Evolutionary conservation across 139 green algal species (phyloP).

Genomic region (Tetraselmis chui): DNA sequence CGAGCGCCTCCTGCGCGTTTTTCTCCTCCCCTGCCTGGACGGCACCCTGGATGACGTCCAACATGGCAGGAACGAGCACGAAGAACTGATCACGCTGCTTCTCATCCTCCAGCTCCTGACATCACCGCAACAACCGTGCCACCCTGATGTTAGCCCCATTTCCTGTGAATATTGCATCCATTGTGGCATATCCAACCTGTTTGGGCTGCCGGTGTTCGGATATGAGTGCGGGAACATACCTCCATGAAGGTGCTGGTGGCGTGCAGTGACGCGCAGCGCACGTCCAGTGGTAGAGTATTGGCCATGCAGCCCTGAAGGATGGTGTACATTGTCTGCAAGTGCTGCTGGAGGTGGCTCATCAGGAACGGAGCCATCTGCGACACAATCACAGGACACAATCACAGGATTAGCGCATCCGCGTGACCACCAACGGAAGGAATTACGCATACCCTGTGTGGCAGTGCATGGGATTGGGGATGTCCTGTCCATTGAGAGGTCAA

Average conservation of each 20-base stretch:
- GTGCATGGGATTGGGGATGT: too few species aligned
- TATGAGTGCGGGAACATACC: too few species aligned
- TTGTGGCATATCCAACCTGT: too few species aligned
- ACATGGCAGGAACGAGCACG: conserved; percentile 70
- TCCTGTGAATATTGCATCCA: too few species aligned
- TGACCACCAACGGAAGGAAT: too few species aligned
- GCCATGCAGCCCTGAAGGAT: conserved; percentile 27
- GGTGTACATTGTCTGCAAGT: conserved; percentile 36
- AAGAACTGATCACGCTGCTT: conserved; percentile 66
- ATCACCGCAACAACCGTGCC: too few species aligned
- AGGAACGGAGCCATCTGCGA: conserved; percentile 57
- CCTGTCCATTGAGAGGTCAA: too few species aligned
- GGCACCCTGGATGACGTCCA: conserved; percentile 51
- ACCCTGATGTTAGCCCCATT: too few species aligned
- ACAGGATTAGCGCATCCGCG: conserved; percentile 30
- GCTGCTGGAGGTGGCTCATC: conserved; percentile 40
- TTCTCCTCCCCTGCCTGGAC: conserved; percentile 65
- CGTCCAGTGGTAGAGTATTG: conserved; percentile 19
- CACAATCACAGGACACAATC: conserved; percentile 72
- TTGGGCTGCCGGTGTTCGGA: too few species aligned
- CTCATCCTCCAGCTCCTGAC: conserved; percentile 52
- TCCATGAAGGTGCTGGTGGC: conserved; percentile 67
- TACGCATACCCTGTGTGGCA: too few species aligned
- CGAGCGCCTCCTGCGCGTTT: conserved; percentile 76
- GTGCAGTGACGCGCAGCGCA: conserved; percentile 66